phyloP scores from a whole-genome alignment of 345 rosid species.

The Eucalyptus decipiens region DNA sequence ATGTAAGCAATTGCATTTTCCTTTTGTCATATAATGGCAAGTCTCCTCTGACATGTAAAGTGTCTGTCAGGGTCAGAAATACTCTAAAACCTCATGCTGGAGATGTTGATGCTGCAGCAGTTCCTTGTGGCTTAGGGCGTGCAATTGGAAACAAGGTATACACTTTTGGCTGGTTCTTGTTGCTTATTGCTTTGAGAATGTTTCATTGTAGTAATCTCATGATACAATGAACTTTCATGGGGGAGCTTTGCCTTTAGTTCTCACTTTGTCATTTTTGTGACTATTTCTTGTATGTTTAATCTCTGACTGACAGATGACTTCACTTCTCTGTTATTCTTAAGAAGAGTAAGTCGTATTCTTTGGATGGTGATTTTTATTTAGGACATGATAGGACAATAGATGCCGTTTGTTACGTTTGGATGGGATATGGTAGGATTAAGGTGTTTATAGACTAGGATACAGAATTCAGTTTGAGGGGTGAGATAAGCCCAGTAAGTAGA shows the following conservation, averaged over 20 bases:
- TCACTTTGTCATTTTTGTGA: background rate
- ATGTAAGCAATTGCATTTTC: background rate
- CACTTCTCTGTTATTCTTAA: background rate
- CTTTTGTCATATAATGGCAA: background rate
- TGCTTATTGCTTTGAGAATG: background rate
- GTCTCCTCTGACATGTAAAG: background rate
- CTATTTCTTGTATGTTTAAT: background rate
- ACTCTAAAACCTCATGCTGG: conserved; percentile 73
- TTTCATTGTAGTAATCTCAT: background rate
- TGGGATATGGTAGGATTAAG: background rate
- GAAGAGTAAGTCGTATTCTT: background rate
- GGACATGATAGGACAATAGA: background rate
- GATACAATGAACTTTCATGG: background rate
- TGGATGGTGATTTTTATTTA: background rate
- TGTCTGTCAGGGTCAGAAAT: conserved; percentile 68
- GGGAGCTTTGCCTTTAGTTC: background rate
- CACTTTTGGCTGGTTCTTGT: background rate
- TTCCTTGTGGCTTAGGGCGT: conserved; percentile 98
- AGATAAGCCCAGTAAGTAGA: background rate
- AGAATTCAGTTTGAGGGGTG: background rate
- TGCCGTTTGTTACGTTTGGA: background rate
- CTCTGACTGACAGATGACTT: background rate
- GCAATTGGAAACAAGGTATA: conserved; percentile 95
- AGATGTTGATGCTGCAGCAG: conserved; percentile 96
- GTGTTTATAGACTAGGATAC: background rate